Conservation (phyloP, 768 basidiomycete species). For the Gautieria morchelliformis region DNA sequence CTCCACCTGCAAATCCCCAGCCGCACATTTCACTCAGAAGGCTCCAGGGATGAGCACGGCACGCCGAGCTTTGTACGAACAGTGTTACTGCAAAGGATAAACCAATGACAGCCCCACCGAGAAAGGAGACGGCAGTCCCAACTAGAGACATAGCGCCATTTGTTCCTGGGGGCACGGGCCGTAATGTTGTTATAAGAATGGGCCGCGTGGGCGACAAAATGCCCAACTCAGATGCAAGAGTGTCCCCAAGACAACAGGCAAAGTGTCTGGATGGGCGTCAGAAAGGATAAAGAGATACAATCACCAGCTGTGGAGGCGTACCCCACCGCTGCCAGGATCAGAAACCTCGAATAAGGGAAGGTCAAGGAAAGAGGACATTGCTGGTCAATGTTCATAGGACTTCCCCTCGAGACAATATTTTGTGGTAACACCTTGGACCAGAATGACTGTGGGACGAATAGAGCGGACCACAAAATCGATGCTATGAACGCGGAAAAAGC, state of each 20-base stretch:
- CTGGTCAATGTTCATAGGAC: constrained; percentile 27
- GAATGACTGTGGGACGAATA: constrained; percentile 37
- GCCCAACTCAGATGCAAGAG: constrained; percentile 87
- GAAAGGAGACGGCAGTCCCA: constrained; percentile 64
- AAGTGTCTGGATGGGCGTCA: constrained; percentile 50
- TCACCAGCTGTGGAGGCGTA: constrained; percentile 22
- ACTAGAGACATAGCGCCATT: constrained; percentile 77
- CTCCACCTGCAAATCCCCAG: constrained; percentile 60
- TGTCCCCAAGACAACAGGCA: constrained; percentile 84
- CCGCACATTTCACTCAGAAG: constrained; percentile 35
- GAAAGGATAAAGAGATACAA: not conserved
- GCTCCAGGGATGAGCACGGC: constrained; percentile 30
- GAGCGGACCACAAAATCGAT: constrained; percentile 51
- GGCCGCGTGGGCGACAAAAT: constrained; percentile 67
- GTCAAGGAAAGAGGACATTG: constrained; percentile 57
- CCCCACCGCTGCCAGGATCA: constrained; percentile 63
- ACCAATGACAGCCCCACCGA: constrained; percentile 70
- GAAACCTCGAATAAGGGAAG: constrained; percentile 34
- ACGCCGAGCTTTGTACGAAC: constrained; percentile 50
- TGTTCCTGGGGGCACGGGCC: constrained; percentile 74
- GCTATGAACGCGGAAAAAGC: constrained; percentile 56
- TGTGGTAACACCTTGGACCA: constrained; percentile 14
- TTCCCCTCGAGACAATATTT: not conserved
- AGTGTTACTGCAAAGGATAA: constrained; percentile 45
- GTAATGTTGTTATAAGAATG: constrained; percentile 68